These are phyloP conservation scores for Xylariales sp. DNA, from an alignment of 2,329 filamentous ascomycete genomes.

Conservation along the genomic window DNA sequence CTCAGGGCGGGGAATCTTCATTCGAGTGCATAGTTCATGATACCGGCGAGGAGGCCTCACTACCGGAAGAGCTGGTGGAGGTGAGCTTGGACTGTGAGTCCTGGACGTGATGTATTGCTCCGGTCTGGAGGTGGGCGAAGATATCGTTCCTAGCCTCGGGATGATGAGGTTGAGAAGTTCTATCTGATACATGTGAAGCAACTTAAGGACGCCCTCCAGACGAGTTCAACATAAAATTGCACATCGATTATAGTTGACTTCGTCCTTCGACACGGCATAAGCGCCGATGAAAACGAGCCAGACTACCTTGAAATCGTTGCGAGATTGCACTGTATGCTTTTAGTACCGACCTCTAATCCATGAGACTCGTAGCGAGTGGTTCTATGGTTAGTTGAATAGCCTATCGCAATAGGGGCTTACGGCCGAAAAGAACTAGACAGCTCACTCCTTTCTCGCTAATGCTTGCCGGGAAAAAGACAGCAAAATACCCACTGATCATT, in stretches of 20 bases:
- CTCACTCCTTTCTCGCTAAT: too few relatives aligned
- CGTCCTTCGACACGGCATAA: slow-evolving; percentile 62
- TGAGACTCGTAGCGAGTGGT: not conserved
- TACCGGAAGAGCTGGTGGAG: slow-evolving; percentile 60
- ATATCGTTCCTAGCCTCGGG: slow-evolving; percentile 55
- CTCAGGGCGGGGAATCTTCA: slow-evolving; percentile 58
- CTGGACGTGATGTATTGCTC: slow-evolving; percentile 69
- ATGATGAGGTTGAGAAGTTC: slow-evolving; percentile 53
- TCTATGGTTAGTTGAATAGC: not conserved
- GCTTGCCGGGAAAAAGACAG: too few relatives aligned
- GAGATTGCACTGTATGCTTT: slow-evolving; percentile 24
- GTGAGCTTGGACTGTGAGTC: slow-evolving; percentile 57
- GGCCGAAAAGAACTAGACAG: too few relatives aligned
- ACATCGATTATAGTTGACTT: slow-evolving; percentile 65
- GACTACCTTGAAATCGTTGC: slow-evolving; percentile 58
- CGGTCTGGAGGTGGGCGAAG: slow-evolving; percentile 55
- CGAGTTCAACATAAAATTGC: slow-evolving; percentile 69
- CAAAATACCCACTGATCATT: too few relatives aligned
- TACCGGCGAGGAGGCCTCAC: slow-evolving; percentile 64
- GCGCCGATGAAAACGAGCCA: slow-evolving; percentile 60
- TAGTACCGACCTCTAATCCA: slow-evolving; percentile 11
- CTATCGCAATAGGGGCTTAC: not conserved
- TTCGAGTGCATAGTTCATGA: slow-evolving; percentile 65
- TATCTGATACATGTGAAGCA: slow-evolving; percentile 50
- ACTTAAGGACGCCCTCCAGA: slow-evolving; percentile 55